Base-by-base conservation (phyloP, 2,329 filamentous ascomycete species). In the Sporothrix inflata region DNA sequence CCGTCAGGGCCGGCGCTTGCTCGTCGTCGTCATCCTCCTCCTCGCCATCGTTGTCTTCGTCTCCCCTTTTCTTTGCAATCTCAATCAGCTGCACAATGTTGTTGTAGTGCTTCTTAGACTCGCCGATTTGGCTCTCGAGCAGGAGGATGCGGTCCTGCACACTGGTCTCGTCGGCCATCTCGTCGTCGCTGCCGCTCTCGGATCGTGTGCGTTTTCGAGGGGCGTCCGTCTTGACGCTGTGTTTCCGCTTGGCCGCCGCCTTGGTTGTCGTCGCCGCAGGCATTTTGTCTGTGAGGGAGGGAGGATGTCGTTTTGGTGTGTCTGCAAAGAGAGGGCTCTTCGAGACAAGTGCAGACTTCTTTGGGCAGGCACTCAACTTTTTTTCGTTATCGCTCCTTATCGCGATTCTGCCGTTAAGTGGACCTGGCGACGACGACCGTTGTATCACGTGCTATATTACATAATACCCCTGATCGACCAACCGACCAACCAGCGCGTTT, bases 51-150 rank as follows among this genome's bases (percentile, higher is more conserved):
- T 47, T 51, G 4, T 66, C 68, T 27, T 71, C 69, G 24, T 55
- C n/a, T 1, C 4, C 38, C 38, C 83, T 83, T 47, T 83, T 83
- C 77, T 87, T 79, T 49, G 89, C 82, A 77, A 89, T 86, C 55
- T 86, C 86, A 61, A 97, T 84, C 49, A 98, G 83, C 12, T 87
- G 88, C 8, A 89, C 87, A 78, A 98, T 95, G 79, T 97, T 94
- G 84, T 97, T 97, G 85, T 97, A 97, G 82, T 97, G 89, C 81
- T 94, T 93, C 78, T 90, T 92, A 67, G 94, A 97, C 80, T 96
- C 91, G 74, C 94, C 83, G 71, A 98, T 94, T 72, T 92, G 91
- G 75, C 89, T 86, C 83, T 98, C 94, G 71, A 98, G 87, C 70
- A 89, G 83, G 55, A 95, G 82, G 73, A 97, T 92, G 74, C 89